Evolutionary conservation across 768 basidiomycete species (phyloP), one percentile per base, ranked within the genome.

Genomic region (Baorangia bicolor): DNA sequence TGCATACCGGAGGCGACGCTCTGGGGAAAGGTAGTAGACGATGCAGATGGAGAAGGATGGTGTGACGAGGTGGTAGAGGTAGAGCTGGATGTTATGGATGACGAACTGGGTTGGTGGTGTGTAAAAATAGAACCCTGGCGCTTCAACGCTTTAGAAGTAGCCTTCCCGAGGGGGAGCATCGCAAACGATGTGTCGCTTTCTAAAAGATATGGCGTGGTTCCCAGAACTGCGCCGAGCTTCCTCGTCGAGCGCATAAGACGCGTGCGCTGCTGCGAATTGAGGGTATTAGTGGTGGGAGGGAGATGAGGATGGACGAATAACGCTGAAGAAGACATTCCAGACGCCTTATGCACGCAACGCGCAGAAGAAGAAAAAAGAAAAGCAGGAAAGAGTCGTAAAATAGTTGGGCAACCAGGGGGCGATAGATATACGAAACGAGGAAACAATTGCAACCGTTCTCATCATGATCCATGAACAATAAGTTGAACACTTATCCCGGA

Each of bases 211-310:
- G 74, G 74, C 23, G 75, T 75, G 11, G 73, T 68, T 56, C 74
- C 74, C 50, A 75, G 66, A 40, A 75, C 54, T 5, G 72, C 62
- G 37, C 66, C 70, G 25, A 76, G 61, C 49, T 75, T 75, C 55
- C 72, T 70, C 11, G 74, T 71, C 3, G 74, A 72, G 33, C 74
- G 74, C 14, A 75, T 58, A 20, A 75, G 75, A 42, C 70, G 73
- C 2, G 63, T 52, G 27, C 75, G 74, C 38, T 74, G 67, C 33
- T 66, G 59, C 0, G 69, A 52, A 23, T 68, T 55, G 30, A 76
- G 70, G 30, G 30, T 51, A 38, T 75, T 75, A 28, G 63, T 64
- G n/a, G 74, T 75, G 4, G 74, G 72, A 4, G 74, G 74, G 14
- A 66, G 75, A 27, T 53, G 57, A 6, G 63, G 48, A 51, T 53